Evolutionary conservation across 345 rosid genomes (phyloP).

Genomic region (Gossypium turneri): DNA sequence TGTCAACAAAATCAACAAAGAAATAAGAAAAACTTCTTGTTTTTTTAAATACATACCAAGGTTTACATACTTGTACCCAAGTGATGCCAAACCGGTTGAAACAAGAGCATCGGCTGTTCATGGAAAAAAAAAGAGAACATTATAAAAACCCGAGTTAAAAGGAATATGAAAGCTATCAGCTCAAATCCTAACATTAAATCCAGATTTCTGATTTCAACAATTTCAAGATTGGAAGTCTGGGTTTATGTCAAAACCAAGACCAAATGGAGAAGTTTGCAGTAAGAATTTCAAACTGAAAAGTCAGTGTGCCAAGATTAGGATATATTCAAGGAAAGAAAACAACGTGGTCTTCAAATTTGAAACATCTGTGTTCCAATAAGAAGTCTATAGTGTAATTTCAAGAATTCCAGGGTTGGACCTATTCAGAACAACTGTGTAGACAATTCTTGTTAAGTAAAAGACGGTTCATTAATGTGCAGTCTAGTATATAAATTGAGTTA

Average conservation of each 20-base stretch:
- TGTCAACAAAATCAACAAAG: not conserved
- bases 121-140: not conserved
- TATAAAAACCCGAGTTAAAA: not conserved
- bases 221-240: not conserved
- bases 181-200: not conserved
- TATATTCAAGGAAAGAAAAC: not conserved
- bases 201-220: not conserved
- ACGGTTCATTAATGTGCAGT: too few species aligned
- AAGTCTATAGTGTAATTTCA: too few species aligned
- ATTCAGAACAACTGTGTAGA: constrained; percentile 8
- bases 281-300: not conserved
- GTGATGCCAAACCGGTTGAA: constrained; percentile 43
- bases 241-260: not conserved
- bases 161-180: not conserved
- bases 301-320: not conserved
- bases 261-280: not conserved
- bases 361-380: not conserved
- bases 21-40: not conserved
- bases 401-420: not conserved
- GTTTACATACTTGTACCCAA: constrained; percentile 53
- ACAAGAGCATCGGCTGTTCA: constrained; percentile 49
- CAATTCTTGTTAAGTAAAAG: constrained; percentile 11
- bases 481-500: too few species aligned
- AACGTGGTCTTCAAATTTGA: not conserved
- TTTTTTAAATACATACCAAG: constrained; percentile 32